Evolutionary conservation across 2,329 filamentous ascomycete genomes (phyloP), one percentile per base, ranked within the genome.

Genomic region (Emergomyces orientalis): DNA sequence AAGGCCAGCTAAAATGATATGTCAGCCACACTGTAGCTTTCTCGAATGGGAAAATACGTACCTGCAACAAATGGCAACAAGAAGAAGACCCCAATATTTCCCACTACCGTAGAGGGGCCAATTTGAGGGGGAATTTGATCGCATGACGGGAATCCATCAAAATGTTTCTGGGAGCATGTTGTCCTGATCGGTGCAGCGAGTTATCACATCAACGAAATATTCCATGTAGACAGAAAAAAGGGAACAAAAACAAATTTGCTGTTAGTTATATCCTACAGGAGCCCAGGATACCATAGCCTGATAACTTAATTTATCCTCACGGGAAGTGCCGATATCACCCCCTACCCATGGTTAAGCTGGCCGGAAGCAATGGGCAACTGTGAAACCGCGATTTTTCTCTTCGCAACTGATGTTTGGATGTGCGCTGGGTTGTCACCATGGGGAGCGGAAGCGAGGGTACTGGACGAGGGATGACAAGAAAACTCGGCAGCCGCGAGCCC

Each of bases 31-130:
- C 8, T 43, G 9, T 41, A 19, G 3, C 13, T 17, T 19, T 19
- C 32, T 8, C 8, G 25, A 27, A 43, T 30, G 5, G n/a, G 22
- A 43, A 43, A 14, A 9, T 22, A 58, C 55, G 7, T 17, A 43
- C 55, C 55, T 58, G 37, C 55, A 22, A 58, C 17, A 30, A 58
- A 58, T 27, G 55, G 55, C 6, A 37, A 58, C 22, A 58, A 11
- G 37, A 58, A 58, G 19, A 58, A 37, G 14, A 58, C 22, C 34
- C 55, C 55, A 22, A 58, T 27, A 14, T 58, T 43, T 37, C 37
- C 55, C 22, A 37, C 37, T 2, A 30, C 39, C 17, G 34, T 27
- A 11, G n/a, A 58, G 6, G 45, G 2, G 13, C 22, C 37, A 37
- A 45, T 30, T 30, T 30, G 25, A 37, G 17, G 17, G 45, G 25